Base-by-base conservation (phyloP, 306 rosid genomes). In the Phaseolus lunatus region DNA sequence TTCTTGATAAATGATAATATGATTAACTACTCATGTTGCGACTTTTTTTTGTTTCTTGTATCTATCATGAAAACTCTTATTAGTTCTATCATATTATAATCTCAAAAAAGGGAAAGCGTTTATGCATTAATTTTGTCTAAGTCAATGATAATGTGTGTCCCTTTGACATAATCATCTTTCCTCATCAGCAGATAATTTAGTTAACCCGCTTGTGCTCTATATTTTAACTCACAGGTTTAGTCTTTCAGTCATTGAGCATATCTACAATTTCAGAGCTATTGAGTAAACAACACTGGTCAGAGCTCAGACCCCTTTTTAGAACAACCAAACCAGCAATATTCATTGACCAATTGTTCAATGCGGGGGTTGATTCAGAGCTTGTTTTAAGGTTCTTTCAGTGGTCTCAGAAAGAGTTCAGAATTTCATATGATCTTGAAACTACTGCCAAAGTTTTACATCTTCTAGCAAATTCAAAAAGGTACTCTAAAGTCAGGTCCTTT, bases 261-360 rank as follows among this genome's bases (percentile, higher is more conserved):
- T 37, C 72, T 5, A 18, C 66, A 7, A 81, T 88, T 67, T 80
- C 86, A 61, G 89, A 94, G 77, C 81, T 92, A 76, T 85, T 94
- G 81, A 85, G 84, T 54, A 83, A 90, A 81, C 96, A 87, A 18
- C 97, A 81, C 57, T 91, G 97, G 96, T 84, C 86, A 31, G 84
- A 85, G 80, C 88, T 90, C 78, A 90, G 88, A 86, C 27, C 84
- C 74, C 87, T 85, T 81, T 77, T 94, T 39, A 63, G 70, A 73
- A 43, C 54, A 50, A 84, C 78, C 35, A 79, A 66, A 58, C 85
- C 93, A 47, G 68, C 53, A 16, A 20, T 61, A 33, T 76, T 86
- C 85, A 83, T 94, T 37, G 90, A 84, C 31, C 90, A 80, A 14
- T 83, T 89, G 72, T 70, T 90, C 33, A 77, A 72, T 12, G 84